Base-by-base conservation (phyloP, 495 filamentous ascomycete genomes). In the Daldinia caldariorum region DNA sequence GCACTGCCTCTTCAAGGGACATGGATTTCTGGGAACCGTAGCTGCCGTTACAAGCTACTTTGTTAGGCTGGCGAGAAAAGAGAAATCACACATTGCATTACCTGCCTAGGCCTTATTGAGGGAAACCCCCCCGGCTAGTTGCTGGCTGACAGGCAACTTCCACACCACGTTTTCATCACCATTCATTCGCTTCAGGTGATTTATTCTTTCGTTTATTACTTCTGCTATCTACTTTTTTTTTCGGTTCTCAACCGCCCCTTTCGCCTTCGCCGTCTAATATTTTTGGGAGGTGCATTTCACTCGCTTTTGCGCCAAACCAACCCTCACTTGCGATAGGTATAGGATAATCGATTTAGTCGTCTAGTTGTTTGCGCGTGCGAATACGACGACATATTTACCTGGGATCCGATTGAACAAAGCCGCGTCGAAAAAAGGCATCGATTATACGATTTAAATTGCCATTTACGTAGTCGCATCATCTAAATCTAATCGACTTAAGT, bases 231-330 rank as follows among this genome's bases (percentile, higher is more conserved):
- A 32, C 45, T 38, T 31, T 41, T 26, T 26, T 26, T 26, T 26
- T 26, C 26, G 26, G 8, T 14, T 16, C 6, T 32, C 38, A 14
- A 38, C 43, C 38, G 2, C 38, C 51, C 41, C 6, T 47, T 22
- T 20, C 41, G 45, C 12, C 18, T 34, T 37, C 41, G 18, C 51
- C 51, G 8, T 31, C 63, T 58, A 7, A 39, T 49, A 32, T 47
- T 13, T 45, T 34, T 35, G 34, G 38, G 45, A 64, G 47, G 64
- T 61, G 16, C 59, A 56, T 72, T 72, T 64, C 64, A 56, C 55
- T 72, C 69, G 60, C 63, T 72, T 62, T 32, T 58, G 26, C 26
- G 3, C 26, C 26, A 10, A 38, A 53, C 50, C 39, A 43, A 31
- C 50, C 20, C 7, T 34, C 20, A 10, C 3, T 22, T 45, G 32